Base-by-base conservation (phyloP, 2,329 filamentous ascomycete genomes). In the Penicillium brevicompactum region DNA sequence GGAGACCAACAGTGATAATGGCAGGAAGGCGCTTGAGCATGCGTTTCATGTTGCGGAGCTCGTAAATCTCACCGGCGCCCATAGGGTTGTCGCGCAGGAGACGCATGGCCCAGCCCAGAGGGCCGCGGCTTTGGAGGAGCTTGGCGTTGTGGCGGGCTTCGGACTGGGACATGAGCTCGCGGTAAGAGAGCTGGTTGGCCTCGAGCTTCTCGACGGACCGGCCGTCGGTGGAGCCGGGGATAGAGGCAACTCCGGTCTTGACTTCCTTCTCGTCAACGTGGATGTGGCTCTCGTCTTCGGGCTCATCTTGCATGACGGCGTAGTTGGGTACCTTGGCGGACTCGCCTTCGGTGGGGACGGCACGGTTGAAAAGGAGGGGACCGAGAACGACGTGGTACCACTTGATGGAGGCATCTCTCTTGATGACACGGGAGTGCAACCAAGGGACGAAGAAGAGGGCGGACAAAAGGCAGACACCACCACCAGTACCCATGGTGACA, bases 61-160 rank as follows among this genome's bases (percentile, higher is more conserved):
- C 90, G 76, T 93, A 91, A 60, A 92, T 82, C 67, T 87, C 80
- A 49, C 90, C 90, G 16, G 85, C 72, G 16, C 87, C 87, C 75
- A 91, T 83, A 46, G 85, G 88, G 78, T 92, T 89, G 66, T 89
- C 80, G 69, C 85, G 88, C 18, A 92, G 85, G 48, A 80, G 84
- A 64, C 90, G 88, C 87, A 93, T 90, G 37, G 88, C 90, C 90
- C 90, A 92, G 65, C 86, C 90, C n/a, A 93, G 80, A 48, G 87
- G 88, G 24, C 89, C 88, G 1, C 77, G 76, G 55, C 80, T 81
- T 72, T 83, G 77, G 53, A 83, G 76, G 51, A 93, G 85, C 64
- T 84, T 84, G 21, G 83, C 83, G 69, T 88, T 84, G 65, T 87
- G 81, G 44, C 76, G 80, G 18, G 78, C 80, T 55, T 86, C 77